A percentile compares a stretch with the other conserved stretches of the same genome.
These are phyloP conservation scores for Sugiyamaella mastotermitis DNA, from an alignment of 805 yeast species.

Conservation along the genomic window DNA sequence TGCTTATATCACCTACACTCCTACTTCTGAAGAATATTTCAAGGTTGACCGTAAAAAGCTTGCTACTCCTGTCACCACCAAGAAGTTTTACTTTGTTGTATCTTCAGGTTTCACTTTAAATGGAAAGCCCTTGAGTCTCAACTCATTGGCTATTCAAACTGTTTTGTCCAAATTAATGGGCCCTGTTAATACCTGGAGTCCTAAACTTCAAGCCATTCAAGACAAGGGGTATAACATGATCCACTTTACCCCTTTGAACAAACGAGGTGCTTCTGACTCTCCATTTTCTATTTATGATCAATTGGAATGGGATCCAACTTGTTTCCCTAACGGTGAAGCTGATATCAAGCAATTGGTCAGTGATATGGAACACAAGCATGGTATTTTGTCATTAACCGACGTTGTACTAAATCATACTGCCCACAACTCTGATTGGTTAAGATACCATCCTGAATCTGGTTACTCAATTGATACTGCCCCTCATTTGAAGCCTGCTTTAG, in stretches of 20 bases:
- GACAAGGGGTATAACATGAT: slow-evolving; percentile 89
- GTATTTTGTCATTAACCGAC: slow-evolving; percentile 77
- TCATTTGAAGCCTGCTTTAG: slow-evolving; percentile 78
- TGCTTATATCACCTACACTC: slow-evolving; percentile 58
- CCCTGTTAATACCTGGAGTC: slow-evolving; percentile 56
- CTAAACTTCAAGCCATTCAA: slow-evolving; percentile 53
- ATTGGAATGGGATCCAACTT: slow-evolving; percentile 59
- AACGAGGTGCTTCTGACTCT: slow-evolving; percentile 83
- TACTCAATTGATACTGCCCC: slow-evolving; percentile 86
- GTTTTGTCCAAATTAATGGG: slow-evolving; percentile 93
- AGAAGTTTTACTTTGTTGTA: slow-evolving; percentile 61
- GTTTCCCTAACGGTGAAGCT: slow-evolving; percentile 48
- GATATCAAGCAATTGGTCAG: slow-evolving; percentile 51
- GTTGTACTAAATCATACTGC: slow-evolving; percentile 96
- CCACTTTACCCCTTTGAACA: slow-evolving; percentile 91
- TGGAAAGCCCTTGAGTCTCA: slow-evolving; percentile 57
- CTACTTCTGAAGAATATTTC: slow-evolving; percentile 21
- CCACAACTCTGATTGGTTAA: slow-evolving; percentile 78
- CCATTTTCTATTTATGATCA: slow-evolving; percentile 93
- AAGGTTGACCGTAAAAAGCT: slow-evolving; percentile 1
- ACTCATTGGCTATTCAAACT: slow-evolving; percentile 75
- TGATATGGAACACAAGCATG: slow-evolving; percentile 46
- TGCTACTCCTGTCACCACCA: slow-evolving; percentile 31
- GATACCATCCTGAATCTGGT: slow-evolving; percentile 85
- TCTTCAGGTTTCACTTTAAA: slow-evolving; percentile 66